A percentile compares a stretch with the other conserved stretches of the same genome.
Conservation (phyloP, 2,329 filamentous ascomycete species). For the Sporothrix curviconia region DNA sequence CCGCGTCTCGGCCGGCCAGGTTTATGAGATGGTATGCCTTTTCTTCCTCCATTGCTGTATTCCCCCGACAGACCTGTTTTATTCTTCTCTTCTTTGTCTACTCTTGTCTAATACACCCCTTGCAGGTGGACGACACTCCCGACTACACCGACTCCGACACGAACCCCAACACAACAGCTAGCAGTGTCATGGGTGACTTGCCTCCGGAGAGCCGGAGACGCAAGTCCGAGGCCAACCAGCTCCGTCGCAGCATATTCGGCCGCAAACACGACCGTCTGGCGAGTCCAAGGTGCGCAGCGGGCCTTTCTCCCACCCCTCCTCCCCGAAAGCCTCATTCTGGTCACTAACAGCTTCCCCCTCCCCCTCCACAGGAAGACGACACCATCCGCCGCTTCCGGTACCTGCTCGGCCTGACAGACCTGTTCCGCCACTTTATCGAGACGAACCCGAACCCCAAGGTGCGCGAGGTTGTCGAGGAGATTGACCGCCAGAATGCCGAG, state of each 20-base stretch:
- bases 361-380: conserved; percentile 68
- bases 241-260: conserved; percentile 86
- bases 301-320: neutral
- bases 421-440: conserved; percentile 98
- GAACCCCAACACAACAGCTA: conserved; percentile 65
- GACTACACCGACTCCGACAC: conserved; percentile 62
- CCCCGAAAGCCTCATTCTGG: neutral
- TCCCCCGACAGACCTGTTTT: too few relatives aligned
- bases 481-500: conserved; percentile 85
- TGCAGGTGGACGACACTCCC: conserved; percentile 60
- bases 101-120: too few relatives aligned
- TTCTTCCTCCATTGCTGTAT: too few relatives aligned
- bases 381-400: conserved; percentile 92
- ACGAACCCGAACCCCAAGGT: conserved; percentile 93
- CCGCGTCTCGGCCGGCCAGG: conserved; percentile 35
- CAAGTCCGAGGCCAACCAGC: conserved; percentile 78
- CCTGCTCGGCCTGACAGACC: conserved; percentile 84
- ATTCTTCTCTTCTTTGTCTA: too few relatives aligned
- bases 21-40: conserved; percentile 47
- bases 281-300: conserved; percentile 72
- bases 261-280: conserved; percentile 91
- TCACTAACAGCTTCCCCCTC: neutral
- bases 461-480: conserved; percentile 86
- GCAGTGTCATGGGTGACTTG: conserved; percentile 75
- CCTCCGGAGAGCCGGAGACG: conserved; percentile 72